Base-by-base conservation (phyloP, 345 rosid species). In the Combretum micranthum region DNA sequence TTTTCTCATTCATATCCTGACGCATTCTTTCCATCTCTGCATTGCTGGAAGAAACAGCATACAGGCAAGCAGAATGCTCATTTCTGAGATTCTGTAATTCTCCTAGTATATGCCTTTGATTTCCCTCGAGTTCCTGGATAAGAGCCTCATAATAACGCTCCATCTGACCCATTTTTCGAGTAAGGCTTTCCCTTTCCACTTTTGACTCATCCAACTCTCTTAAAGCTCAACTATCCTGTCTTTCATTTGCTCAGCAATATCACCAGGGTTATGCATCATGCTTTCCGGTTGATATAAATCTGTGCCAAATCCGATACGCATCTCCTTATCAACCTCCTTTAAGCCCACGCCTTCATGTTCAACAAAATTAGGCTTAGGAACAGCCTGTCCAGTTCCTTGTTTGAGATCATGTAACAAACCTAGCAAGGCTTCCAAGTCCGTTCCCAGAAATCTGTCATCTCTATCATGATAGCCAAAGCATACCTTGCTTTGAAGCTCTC, bases 121-220 rank as follows among this genome's bases (percentile, higher is more conserved):
- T 87, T 74, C 88, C 99, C 86, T 89, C 99, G 42, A 93, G 96
- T 82, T 93, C 99, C 75, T 86, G 96, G 53, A 93, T 79, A 44
- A 93, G 81, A 44, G 91, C 86, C 77, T 93, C 97, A 53, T 93
- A 93, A 69, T 93, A 89, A 66, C 97, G 85, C 70, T 93, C 99
- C 99, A 93, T 93, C 86, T 93, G 88, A 64, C 77, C 87, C 96
- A 89, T 89, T 82, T 93, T 93, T 80, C 81, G 86, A 42, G 84
- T 74, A 64, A 93, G 91, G 78, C 79, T 80, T 69, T 80, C 94
- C 59, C 75, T 74, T 77, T 89, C 97, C 65, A 84, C 76, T 78
- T 89, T 89, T 55, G 97, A 83, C 59, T 83, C 94, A 61, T 87
- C 96, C 78, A 93, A 72, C 63, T 85, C 99, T 56, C 83, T 78